Conservation (phyloP, 768 basidiomycete genomes). For the Favolaschia claudopus region DNA sequence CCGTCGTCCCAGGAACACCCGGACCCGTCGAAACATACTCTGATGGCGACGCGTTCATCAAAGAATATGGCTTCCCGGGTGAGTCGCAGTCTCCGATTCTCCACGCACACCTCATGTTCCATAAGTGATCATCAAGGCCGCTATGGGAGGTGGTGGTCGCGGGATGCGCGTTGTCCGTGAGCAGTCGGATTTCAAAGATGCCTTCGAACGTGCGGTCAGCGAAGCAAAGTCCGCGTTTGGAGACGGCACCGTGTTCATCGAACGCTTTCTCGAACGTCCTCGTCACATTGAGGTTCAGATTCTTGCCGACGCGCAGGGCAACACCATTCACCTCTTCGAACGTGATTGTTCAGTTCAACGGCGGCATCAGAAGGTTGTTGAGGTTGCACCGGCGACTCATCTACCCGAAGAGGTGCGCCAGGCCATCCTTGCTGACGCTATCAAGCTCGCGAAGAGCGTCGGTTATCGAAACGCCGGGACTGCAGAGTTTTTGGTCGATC, state of each 20-base stretch:
- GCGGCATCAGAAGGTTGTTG: constrained; percentile 98
- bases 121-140: constrained; percentile 97
- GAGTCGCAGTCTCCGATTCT: constrained; percentile 25
- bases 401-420: constrained; percentile 91
- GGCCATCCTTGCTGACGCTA: constrained; percentile 88
- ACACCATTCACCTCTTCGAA: constrained; percentile 97
- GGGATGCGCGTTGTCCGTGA: constrained; percentile 99
- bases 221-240: constrained; percentile 98
- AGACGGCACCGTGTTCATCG: constrained; percentile 98
- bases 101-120: not conserved
- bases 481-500: constrained; percentile 97
- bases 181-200: constrained; percentile 86
- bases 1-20: constrained; percentile 98
- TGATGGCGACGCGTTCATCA: constrained; percentile 88
- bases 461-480: constrained; percentile 97
- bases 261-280: constrained; percentile 95
- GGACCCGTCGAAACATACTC: constrained; percentile 84
- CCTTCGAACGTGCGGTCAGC: constrained; percentile 91
- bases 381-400: constrained; percentile 96
- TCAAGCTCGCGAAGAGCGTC: constrained; percentile 93
- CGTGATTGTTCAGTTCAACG: constrained; percentile 99
- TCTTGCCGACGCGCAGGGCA: constrained; percentile 89
- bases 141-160: constrained; percentile 98
- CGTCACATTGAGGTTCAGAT: constrained; percentile 98
- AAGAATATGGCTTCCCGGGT: constrained; percentile 96